Evolutionary conservation across 2,329 filamentous ascomycete species (phyloP).

Genomic region (Fonsecaea erecta): DNA sequence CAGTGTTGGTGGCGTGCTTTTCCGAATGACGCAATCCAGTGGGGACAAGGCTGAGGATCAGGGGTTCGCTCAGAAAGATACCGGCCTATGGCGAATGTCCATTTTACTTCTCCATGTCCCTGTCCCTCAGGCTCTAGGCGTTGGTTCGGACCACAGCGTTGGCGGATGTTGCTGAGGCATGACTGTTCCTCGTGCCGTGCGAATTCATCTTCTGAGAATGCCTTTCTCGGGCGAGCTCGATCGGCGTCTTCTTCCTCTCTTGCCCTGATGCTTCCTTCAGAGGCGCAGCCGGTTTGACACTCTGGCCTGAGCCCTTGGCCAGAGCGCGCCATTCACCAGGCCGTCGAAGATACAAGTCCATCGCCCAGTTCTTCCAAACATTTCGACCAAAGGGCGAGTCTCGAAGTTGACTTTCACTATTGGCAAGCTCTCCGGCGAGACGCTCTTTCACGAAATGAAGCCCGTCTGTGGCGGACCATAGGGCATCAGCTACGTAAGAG

Average conservation of each 20-base stretch:
- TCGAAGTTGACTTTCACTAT: conserved; percentile 64
- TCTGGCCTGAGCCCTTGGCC: conserved; percentile 55
- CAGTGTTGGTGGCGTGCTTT: neutral
- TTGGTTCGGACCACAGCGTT: conserved; percentile 31
- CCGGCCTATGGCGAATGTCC: neutral
- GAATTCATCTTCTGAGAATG: conserved; percentile 52
- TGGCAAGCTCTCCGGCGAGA: conserved; percentile 66
- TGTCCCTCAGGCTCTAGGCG: conserved; percentile 18
- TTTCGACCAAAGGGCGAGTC: conserved; percentile 68
- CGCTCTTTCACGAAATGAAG: conserved; percentile 70
- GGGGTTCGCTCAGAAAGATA: neutral
- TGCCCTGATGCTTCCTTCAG: conserved; percentile 32
- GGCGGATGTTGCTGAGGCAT: conserved; percentile 37
- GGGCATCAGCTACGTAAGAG: conserved; percentile 69
- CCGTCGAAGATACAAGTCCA: conserved; percentile 71
- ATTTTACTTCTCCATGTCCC: neutral
- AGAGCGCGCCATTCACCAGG: conserved; percentile 67
- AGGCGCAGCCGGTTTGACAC: conserved; percentile 10
- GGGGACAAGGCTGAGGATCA: conserved; percentile 13
- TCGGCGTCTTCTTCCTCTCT: conserved; percentile 51
- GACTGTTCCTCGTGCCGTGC: conserved; percentile 34
- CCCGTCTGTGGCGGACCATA: conserved; percentile 67
- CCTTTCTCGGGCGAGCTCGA: conserved; percentile 63
- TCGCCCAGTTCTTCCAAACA: conserved; percentile 75
- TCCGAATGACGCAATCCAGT: conserved; percentile 29